These are phyloP conservation scores for Gremmenia infestans DNA, from an alignment of 2,329 filamentous ascomycete genomes.

Conservation along the genomic window DNA sequence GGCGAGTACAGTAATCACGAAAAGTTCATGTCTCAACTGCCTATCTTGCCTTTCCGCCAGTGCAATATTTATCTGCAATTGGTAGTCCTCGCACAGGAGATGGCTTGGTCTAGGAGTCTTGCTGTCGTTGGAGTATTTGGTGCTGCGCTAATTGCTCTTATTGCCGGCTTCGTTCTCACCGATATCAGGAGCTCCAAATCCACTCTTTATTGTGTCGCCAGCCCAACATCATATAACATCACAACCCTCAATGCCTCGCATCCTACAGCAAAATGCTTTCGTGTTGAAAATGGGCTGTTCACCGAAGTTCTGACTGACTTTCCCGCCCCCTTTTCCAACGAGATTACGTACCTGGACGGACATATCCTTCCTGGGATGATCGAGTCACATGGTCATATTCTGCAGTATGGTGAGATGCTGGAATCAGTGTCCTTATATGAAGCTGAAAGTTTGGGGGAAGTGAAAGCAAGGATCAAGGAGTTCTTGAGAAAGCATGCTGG, in stretches of 20 bases:
- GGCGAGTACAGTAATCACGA: too few relatives aligned
- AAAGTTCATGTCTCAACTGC: too few relatives aligned
- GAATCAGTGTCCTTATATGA: slow-evolving; percentile 62
- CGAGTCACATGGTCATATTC: slow-evolving; percentile 65
- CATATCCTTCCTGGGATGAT: slow-evolving; percentile 63
- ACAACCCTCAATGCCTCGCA: slow-evolving; percentile 37
- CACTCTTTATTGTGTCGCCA: slow-evolving; percentile 24
- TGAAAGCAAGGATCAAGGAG: slow-evolving; percentile 44
- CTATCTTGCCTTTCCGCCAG: too few relatives aligned
- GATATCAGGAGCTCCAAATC: slow-evolving; percentile 2
- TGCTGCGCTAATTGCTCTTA: slow-evolving; percentile 5
- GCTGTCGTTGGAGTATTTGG: neutral
- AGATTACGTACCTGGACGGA: slow-evolving; percentile 37
- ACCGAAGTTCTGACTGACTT: slow-evolving; percentile 38
- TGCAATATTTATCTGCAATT: too few relatives aligned
- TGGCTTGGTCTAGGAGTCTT: neutral
- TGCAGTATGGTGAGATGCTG: slow-evolving; percentile 63
- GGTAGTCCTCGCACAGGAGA: too few relatives aligned
- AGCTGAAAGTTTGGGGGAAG: slow-evolving; percentile 48
- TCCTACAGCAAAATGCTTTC: slow-evolving; percentile 49
- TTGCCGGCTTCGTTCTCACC: slow-evolving; percentile 4
- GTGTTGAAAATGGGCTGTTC: slow-evolving; percentile 48
- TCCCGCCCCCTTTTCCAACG: slow-evolving; percentile 29
- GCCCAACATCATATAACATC: slow-evolving; percentile 37
- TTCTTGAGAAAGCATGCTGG: slow-evolving; percentile 48